Conservation (phyloP, 352 stramenopile genomes). For the Peronospora farinosa region DNA sequence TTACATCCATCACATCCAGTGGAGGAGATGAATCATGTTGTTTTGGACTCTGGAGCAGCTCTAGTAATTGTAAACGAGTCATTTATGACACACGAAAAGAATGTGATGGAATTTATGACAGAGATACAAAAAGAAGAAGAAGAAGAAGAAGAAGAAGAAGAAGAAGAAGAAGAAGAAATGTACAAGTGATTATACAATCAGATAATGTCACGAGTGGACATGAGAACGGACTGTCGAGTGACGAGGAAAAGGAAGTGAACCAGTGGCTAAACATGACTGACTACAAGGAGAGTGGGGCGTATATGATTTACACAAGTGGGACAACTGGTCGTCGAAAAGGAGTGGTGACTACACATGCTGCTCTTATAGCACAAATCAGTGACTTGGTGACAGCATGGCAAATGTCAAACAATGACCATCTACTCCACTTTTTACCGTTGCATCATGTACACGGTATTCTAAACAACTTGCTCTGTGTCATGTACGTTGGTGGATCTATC, state of each 20-base stretch:
- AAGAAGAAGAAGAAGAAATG: too few relatives aligned
- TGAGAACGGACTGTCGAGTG: conserved; percentile 6
- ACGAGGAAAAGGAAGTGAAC: conserved; percentile 23
- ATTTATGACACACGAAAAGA: conserved; percentile 19
- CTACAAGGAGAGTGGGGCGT: conserved; percentile 25
- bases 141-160: too few relatives aligned
- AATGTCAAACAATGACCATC: conserved; percentile 65
- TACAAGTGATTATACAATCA: conserved; percentile 21
- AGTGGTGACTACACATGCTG: conserved; percentile 71
- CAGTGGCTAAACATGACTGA: conserved; percentile 29
- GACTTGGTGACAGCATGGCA: conserved; percentile 83
- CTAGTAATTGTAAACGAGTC: conserved; percentile 48
- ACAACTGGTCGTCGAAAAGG: conserved; percentile 81
- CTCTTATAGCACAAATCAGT: conserved; percentile 66
- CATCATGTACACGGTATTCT: conserved; percentile 89
- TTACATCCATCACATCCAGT: conserved; percentile 49
- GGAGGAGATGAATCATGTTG: conserved; percentile 70
- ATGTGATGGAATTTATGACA: conserved; percentile 29
- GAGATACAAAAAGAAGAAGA: too few relatives aligned
- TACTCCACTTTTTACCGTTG: conserved; percentile 86
- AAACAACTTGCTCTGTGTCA: conserved; percentile 83
- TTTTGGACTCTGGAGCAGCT: conserved; percentile 45
- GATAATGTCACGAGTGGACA: conserved; percentile 17
- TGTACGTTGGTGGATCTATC: conserved; percentile 72
- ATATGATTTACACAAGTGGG: conserved; percentile 83